A percentile compares a stretch with the other conserved stretches of the same genome.
phyloP scores from a whole-genome alignment of 1,139 yeast genomes.

The Yamadazyma friedrichii region DNA sequence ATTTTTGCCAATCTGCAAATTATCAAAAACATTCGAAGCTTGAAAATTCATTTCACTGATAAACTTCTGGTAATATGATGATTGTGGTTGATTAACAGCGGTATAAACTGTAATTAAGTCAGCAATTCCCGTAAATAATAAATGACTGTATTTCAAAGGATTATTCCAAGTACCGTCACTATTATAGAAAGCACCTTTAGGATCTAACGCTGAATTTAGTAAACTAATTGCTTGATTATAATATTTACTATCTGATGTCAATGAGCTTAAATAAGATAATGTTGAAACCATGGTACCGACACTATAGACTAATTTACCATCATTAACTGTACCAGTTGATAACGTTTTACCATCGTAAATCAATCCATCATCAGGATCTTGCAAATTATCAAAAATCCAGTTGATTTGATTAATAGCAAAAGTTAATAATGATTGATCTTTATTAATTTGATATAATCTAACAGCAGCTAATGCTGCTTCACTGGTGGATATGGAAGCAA shows the following conservation, averaged over 20 bases:
- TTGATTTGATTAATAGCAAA: slow-evolving; percentile 25
- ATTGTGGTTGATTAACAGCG: slow-evolving; percentile 7
- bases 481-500: slow-evolving; percentile 34
- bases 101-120: slow-evolving; percentile 19
- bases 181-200: slow-evolving; percentile 23
- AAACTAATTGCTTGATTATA: slow-evolving; percentile 14
- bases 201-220: slow-evolving; percentile 15
- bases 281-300: slow-evolving; percentile 34
- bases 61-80: slow-evolving; percentile 11
- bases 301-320: slow-evolving; percentile 36
- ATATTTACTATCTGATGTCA: slow-evolving; percentile 15
- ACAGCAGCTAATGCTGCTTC: slow-evolving; percentile 37
- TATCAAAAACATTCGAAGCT: slow-evolving; percentile 21
- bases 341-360: slow-evolving; percentile 30
- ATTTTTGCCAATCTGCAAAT: slow-evolving; percentile 21
- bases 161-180: slow-evolving; percentile 25
- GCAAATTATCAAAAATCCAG: slow-evolving; percentile 27
- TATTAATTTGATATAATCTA: slow-evolving; percentile 20
- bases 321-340: slow-evolving; percentile 21
- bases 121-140: slow-evolving; percentile 25
- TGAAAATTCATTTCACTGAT: slow-evolving; percentile 21
- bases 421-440: slow-evolving; percentile 19
- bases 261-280: slow-evolving; percentile 21
- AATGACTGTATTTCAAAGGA: slow-evolving; percentile 22
- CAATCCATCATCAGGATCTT: slow-evolving; percentile 28